phyloP scores from a whole-genome alignment of 2,329 filamentous ascomycete genomes.

The Alternaria longipes region DNA sequence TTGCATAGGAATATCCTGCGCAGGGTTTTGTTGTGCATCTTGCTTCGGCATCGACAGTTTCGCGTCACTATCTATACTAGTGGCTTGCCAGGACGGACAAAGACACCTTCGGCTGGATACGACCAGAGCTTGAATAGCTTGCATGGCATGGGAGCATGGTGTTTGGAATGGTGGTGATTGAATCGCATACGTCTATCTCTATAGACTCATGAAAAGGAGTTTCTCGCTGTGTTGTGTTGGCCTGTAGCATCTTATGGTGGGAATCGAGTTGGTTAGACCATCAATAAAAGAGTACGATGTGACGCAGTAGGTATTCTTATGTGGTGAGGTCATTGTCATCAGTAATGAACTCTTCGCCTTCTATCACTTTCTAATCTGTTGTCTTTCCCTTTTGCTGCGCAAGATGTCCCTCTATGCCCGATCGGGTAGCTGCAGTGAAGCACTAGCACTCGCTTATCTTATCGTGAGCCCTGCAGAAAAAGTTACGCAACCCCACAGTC shows the following conservation, averaged over 20 bases:
- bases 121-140: constrained; percentile 24
- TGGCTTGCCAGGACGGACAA: constrained; percentile 22
- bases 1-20: background rate
- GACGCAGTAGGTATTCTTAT: background rate
- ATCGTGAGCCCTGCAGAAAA: constrained; percentile 19
- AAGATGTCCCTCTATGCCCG: background rate
- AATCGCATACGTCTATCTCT: constrained; percentile 13
- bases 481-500: constrained; percentile 21
- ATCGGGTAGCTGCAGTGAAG: constrained; percentile 22
- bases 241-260: constrained; percentile 14
- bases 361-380: background rate
- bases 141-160: constrained; percentile 23
- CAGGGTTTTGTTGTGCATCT: constrained; percentile 9
- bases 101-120: constrained; percentile 21
- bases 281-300: constrained; percentile 1
- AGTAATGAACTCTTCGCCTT: background rate
- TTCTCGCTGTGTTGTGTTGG: constrained; percentile 12
- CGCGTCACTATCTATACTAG: constrained; percentile 37
- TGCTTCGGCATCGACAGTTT: constrained; percentile 18
- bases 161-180: constrained; percentile 16
- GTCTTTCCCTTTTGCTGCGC: background rate
- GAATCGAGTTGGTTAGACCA: background rate
- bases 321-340: background rate
- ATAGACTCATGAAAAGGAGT: constrained; percentile 12
- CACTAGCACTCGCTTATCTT: constrained; percentile 23